These are phyloP conservation scores for Seiridium unicorne DNA, from an alignment of 2,329 filamentous ascomycete species.

Conservation along the genomic window DNA sequence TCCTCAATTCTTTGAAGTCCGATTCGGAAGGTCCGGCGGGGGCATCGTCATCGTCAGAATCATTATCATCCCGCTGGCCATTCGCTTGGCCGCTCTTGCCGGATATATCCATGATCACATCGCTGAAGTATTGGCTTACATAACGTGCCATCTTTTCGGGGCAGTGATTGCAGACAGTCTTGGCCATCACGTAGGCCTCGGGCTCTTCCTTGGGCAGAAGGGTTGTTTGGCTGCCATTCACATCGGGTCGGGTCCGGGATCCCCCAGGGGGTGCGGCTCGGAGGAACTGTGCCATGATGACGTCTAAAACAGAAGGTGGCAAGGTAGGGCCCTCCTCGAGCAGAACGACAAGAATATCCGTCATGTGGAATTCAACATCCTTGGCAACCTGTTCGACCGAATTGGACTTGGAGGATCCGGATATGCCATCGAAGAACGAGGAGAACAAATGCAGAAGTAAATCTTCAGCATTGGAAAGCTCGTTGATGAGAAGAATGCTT, in stretches of 20 bases:
- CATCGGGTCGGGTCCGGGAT: conserved; percentile 55
- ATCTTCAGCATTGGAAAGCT: conserved; percentile 78
- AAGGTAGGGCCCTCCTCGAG: conserved; percentile 82
- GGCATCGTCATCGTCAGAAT: conserved; percentile 61
- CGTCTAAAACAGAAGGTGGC: conserved; percentile 80
- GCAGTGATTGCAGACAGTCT: conserved; percentile 84
- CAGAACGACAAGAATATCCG: conserved; percentile 76
- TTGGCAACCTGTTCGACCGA: conserved; percentile 83
- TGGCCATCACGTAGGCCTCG: conserved; percentile 93
- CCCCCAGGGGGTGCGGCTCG: conserved; percentile 74
- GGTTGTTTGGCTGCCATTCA: conserved; percentile 78
- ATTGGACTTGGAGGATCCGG: conserved; percentile 69
- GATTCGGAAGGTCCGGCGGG: conserved; percentile 70
- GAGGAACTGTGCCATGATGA: conserved; percentile 93
- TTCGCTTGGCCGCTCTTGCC: conserved; percentile 55
- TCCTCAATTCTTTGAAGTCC: conserved; percentile 82
- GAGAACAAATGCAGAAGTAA: conserved; percentile 82
- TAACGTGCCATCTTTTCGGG: conserved; percentile 94
- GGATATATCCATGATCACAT: conserved; percentile 88
- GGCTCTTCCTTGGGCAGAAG: conserved; percentile 85
- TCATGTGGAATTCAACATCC: conserved; percentile 92
- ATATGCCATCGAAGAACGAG: conserved; percentile 88
- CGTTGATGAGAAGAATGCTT: conserved; percentile 87
- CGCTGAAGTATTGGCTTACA: conserved; percentile 94
- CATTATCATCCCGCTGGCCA: conserved; percentile 57